phyloP scores from a whole-genome alignment of 371 early-diverging fungal species.

The Actinomortierella wolfii region DNA sequence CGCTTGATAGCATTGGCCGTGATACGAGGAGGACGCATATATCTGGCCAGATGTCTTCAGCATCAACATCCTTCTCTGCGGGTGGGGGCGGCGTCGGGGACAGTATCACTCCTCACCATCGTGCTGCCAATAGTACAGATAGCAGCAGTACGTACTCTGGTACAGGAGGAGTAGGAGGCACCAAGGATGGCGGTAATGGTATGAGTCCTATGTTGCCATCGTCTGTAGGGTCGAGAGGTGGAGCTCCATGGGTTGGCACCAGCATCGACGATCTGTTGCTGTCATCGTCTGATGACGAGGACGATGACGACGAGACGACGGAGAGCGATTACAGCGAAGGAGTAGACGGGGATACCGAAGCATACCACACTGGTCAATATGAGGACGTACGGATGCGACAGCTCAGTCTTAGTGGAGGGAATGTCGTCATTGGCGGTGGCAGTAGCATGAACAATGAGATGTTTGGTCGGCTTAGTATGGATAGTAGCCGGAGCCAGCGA shows the following conservation, averaged over 20 bases:
- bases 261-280: constrained; percentile 41
- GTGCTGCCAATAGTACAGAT: constrained; percentile 24
- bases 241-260: constrained; percentile 19
- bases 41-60: too few relatives aligned
- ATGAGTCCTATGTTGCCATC: not conserved
- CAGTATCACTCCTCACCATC: constrained; percentile 12
- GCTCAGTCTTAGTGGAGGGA: constrained; percentile 16
- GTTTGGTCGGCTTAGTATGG: constrained; percentile 8
- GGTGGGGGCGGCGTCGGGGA: not conserved
- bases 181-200: not conserved
- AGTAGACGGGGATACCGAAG: constrained; percentile 6
- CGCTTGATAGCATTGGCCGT: too few relatives aligned
- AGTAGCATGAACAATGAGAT: not conserved
- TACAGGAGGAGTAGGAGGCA: constrained; percentile 3
- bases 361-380: constrained; percentile 7
- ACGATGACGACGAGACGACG: constrained; percentile 42
- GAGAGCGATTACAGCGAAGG: constrained; percentile 36
- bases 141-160: constrained; percentile 32
- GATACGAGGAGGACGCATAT: too few relatives aligned
- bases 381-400: constrained; percentile 14
- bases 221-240: constrained; percentile 11
- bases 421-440: not conserved
- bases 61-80: too few relatives aligned
- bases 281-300: constrained; percentile 41
- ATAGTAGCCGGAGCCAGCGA: constrained; percentile 7